These are phyloP conservation scores for Epithemia pelagica DNA, from an alignment of 108 stramenopile species.

Conservation along the genomic window DNA sequence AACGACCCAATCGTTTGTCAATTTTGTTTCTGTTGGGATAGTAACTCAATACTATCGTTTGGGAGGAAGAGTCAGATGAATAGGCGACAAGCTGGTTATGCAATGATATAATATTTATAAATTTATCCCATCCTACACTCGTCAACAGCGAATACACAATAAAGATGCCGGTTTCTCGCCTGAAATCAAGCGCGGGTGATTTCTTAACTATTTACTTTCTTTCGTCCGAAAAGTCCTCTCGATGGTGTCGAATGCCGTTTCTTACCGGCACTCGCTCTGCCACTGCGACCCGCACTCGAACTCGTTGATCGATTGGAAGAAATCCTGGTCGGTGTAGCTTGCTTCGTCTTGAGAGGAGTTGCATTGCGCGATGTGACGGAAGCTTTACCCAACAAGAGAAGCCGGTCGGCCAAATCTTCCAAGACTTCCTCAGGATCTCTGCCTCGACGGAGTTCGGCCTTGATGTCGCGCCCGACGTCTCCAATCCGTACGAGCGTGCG, in stretches of 20 bases:
- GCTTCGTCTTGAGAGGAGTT: constrained; percentile 8
- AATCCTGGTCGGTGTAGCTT: neutral
- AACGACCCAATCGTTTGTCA: no score
- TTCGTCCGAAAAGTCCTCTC: neutral
- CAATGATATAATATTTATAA: no score
- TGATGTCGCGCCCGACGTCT: constrained; percentile 40
- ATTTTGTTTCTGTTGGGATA: no score
- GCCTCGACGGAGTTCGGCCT: constrained; percentile 25
- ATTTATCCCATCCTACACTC: neutral
- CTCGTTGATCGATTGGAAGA: neutral
- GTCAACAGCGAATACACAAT: neutral
- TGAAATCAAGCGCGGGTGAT: no score
- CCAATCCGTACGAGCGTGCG: constrained; percentile 24
- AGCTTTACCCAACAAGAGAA: constrained; percentile 11
- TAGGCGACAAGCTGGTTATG: no score
- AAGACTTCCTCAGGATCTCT: constrained; percentile 32
- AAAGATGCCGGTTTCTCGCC: no score
- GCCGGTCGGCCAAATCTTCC: constrained; percentile 37
- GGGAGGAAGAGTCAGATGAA: no score
- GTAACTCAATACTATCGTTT: no score
- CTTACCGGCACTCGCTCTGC: neutral
- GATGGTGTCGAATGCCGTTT: neutral
- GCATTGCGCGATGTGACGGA: neutral
- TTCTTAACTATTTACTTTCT: neutral
- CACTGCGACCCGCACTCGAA: neutral